Evolutionary conservation across 345 rosid species (phyloP).

Genomic region (Raphanus sativus): DNA sequence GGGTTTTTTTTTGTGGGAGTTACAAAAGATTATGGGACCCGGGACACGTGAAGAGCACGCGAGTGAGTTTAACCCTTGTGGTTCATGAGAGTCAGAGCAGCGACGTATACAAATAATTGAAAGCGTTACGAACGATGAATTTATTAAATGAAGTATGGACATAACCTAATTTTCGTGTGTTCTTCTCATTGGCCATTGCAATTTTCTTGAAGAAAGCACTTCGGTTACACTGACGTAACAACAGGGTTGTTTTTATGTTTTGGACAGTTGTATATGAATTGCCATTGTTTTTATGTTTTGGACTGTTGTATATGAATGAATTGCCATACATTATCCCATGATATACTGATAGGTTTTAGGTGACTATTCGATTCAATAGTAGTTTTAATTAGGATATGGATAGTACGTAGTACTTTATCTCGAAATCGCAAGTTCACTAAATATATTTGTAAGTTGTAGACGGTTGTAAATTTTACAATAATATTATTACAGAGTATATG

Average conservation of each 20-base stretch:
- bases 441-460: background rate
- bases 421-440: background rate
- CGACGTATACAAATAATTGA: conserved; percentile 30
- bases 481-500: background rate
- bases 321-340: conserved; percentile 16
- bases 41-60: conserved; percentile 28
- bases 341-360: conserved; percentile 1
- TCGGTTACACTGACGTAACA: conserved; percentile 37
- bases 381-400: background rate
- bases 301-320: conserved; percentile 17
- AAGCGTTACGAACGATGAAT: conserved; percentile 34
- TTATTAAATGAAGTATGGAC: conserved; percentile 32
- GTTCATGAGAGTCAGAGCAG: conserved; percentile 33
- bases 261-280: conserved; percentile 24
- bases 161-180: conserved; percentile 20
- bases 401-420: background rate
- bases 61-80: conserved; percentile 29
- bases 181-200: conserved; percentile 29
- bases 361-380: background rate
- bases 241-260: background rate
- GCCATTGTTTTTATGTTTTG: conserved; percentile 3
- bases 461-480: background rate
- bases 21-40: conserved; percentile 24
- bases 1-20: background rate
- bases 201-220: conserved; percentile 30